These are phyloP conservation scores for Pythium utonaiense DNA, from an alignment of 352 stramenopile genomes.

Conservation along the genomic window DNA sequence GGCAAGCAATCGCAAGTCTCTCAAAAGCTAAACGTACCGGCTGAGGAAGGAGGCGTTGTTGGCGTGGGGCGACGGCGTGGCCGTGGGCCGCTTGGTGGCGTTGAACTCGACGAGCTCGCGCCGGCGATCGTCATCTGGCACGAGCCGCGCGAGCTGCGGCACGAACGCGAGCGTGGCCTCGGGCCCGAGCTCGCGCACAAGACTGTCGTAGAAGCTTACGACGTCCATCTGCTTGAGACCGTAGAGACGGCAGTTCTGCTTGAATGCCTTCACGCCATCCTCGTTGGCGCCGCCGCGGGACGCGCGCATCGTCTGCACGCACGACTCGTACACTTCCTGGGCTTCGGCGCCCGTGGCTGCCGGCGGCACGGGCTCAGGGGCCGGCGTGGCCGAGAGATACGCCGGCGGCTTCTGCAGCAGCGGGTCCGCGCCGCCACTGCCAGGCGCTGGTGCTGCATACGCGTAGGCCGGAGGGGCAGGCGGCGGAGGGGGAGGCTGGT, in stretches of 20 bases:
- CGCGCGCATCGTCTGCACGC: slow-evolving; percentile 52
- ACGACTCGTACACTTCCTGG: slow-evolving; percentile 50
- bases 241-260: slow-evolving; percentile 68
- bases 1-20: too few species aligned
- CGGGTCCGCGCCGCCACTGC: neutral
- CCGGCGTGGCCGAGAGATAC: slow-evolving; percentile 17
- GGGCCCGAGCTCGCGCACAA: slow-evolving; percentile 49
- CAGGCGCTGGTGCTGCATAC: neutral
- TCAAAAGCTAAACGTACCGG: slow-evolving; percentile 5
- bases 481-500: neutral
- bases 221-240: slow-evolving; percentile 52
- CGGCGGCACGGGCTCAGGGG: slow-evolving; percentile 35
- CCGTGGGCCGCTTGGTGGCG: slow-evolving; percentile 15
- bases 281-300: slow-evolving; percentile 50
- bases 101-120: slow-evolving; percentile 59
- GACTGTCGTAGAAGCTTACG: slow-evolving; percentile 48
- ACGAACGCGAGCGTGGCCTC: slow-evolving; percentile 48
- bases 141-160: slow-evolving; percentile 60
- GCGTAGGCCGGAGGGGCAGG: neutral
- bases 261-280: slow-evolving; percentile 61
- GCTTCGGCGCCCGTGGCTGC: slow-evolving; percentile 49
- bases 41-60: slow-evolving; percentile 20
- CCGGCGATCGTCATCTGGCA: slow-evolving; percentile 65
- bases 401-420: slow-evolving; percentile 12
- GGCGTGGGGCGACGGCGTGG: slow-evolving; percentile 14